Evolutionary conservation across 768 basidiomycete genomes (phyloP).

Genomic region (Tulasnella calospora): DNA sequence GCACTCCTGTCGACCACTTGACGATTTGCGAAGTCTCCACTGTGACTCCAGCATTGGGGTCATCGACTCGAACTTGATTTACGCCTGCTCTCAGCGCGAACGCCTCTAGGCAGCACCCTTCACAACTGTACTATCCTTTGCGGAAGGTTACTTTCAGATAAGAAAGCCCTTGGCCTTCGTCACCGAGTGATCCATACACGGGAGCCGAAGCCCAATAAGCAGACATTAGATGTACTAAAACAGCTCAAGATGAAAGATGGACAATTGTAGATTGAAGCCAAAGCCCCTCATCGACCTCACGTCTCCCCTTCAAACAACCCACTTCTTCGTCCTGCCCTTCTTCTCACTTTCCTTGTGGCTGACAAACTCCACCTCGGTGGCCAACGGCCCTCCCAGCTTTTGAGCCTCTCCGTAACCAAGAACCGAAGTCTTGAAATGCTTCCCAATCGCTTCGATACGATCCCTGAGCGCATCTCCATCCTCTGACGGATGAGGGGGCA

Average conservation of each 20-base stretch:
- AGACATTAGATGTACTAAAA: background rate
- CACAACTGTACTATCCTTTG: background rate
- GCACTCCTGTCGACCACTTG: background rate
- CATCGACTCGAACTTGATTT: background rate
- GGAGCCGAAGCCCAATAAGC: background rate
- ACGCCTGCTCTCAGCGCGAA: background rate
- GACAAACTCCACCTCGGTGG: constrained; percentile 91
- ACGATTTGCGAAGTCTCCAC: background rate
- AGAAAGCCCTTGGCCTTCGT: background rate
- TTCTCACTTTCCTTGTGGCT: constrained; percentile 94
- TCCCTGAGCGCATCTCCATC: constrained; percentile 61
- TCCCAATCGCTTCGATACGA: constrained; percentile 77
- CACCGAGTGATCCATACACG: background rate
- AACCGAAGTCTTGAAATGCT: constrained; percentile 86
- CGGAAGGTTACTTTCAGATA: background rate
- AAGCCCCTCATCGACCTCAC: background rate
- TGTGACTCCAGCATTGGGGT: background rate
- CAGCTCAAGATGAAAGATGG: background rate
- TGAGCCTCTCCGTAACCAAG: constrained; percentile 73
- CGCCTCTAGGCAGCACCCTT: too few species aligned
- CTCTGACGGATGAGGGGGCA: constrained; percentile 27
- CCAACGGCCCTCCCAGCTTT: constrained; percentile 76
- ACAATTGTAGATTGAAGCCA: background rate
- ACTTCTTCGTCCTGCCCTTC: constrained; percentile 66
- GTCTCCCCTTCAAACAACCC: constrained; percentile 26